Base-by-base conservation (phyloP, 306 rosid genomes). In the Malus sylvestris region DNA sequence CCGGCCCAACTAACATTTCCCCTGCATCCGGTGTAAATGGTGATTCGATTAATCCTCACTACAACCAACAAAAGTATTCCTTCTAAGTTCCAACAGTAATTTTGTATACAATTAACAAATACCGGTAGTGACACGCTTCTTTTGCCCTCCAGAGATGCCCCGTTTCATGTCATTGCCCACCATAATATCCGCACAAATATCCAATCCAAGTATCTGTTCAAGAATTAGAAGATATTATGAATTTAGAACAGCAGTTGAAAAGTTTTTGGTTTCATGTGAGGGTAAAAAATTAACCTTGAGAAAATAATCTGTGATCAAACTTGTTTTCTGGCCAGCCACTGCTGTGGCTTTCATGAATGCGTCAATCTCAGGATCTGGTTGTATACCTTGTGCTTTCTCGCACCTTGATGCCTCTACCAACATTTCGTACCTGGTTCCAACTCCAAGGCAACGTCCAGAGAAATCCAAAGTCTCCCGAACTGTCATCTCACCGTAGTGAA, bases 281-380 rank as follows among this genome's bases (percentile, higher is more conserved):
- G 46, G n/a, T 4, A 25, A 27, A 19, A 55, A 71, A 23, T 44
- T n/a, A 79, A 91, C 97, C 97, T 91, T 91, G 65, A 91, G 93
- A 78, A 88, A 78, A 81, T 91, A 91, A 71, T 91, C 97, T 57
- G 97, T 91, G 38, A 88, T 71, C 46, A 91, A 83, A 83, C 87
- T 89, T 74, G 89, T 76, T 84, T 87, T 87, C 76, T 88, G 93
- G 71, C 94, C 97, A 61, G 81, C 83, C 79, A 86, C 68, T 23
- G 97, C 81, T 10, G 90, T 88, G 78, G 94, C 97, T 83, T 91
- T 91, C 97, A 89, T 88, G 90, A 91, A 91, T n/a, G 93, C 92
- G 76, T 91, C 97, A 15, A 89, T 88, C 77, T 88, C 97, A 3
- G 91, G 91, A 78, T 91, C 95, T 13, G 95, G 97, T 76, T 85